phyloP scores from a whole-genome alignment of 768 basidiomycete species.

The Panus rudis region DNA sequence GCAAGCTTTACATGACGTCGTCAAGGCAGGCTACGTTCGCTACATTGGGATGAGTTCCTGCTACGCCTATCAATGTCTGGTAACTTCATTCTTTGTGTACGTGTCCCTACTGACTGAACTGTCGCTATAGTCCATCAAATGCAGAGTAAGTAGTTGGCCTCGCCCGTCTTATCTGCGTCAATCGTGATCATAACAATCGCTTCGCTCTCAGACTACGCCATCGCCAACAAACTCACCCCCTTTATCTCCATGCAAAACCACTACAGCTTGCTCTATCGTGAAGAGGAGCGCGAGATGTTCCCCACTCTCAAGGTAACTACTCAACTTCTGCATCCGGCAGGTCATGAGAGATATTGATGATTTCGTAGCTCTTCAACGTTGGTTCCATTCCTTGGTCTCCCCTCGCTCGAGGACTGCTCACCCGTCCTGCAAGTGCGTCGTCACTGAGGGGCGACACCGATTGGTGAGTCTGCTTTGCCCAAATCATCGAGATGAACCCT shows the following conservation, averaged over 20 bases:
- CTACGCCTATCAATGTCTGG: slow-evolving; percentile 28
- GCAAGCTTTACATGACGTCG: slow-evolving; percentile 41
- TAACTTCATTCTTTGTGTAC: neutral
- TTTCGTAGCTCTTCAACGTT: slow-evolving; percentile 18
- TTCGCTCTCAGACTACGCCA: slow-evolving; percentile 29
- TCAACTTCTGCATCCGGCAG: neutral
- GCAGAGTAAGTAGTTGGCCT: slow-evolving; percentile 18
- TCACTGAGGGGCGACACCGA: slow-evolving; percentile 18
- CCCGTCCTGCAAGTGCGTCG: slow-evolving; percentile 17
- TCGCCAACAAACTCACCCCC: slow-evolving; percentile 32
- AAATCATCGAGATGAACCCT: neutral
- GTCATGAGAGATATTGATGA: neutral
- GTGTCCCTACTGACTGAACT: neutral
- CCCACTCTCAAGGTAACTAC: slow-evolving; percentile 31
- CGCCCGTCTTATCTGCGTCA: slow-evolving; percentile 1
- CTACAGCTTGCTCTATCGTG: slow-evolving; percentile 49
- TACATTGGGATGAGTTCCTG: slow-evolving; percentile 35
- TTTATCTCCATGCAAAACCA: slow-evolving; percentile 66
- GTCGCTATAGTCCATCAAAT: slow-evolving; percentile 22
- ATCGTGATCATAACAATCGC: neutral
- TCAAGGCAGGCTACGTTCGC: slow-evolving; percentile 35
- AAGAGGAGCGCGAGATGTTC: slow-evolving; percentile 55
- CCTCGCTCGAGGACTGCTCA: slow-evolving; percentile 26
- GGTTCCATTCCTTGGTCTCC: slow-evolving; percentile 34
- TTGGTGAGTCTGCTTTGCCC: slow-evolving; percentile 6